These are phyloP conservation scores for Dillenia suffruticosa DNA, from an alignment of 164 flowering plant species.

Conservation along the genomic window DNA sequence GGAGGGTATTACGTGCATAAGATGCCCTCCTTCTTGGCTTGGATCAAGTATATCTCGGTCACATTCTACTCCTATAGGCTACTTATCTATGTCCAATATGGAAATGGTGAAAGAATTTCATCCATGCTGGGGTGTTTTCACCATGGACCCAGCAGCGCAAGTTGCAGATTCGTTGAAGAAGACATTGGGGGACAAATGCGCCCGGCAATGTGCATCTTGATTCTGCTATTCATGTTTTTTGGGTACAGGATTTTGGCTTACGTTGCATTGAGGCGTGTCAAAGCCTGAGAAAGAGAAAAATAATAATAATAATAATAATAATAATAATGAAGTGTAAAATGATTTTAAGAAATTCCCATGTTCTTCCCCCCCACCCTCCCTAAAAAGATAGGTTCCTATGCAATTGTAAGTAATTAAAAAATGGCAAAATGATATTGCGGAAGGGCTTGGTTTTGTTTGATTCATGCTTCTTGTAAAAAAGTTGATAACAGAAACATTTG, in stretches of 20 bases:
- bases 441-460: too few relatives aligned
- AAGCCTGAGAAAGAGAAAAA: conserved; percentile 17
- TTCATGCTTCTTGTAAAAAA: too few relatives aligned
- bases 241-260: conserved; percentile 76
- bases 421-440: too few relatives aligned
- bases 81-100: conserved; percentile 61
- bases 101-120: conserved; percentile 32
- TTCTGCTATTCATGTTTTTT: conserved; percentile 53
- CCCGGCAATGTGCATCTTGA: conserved; percentile 28
- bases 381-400: too few relatives aligned
- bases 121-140: conserved; percentile 41
- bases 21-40: conserved; percentile 49
- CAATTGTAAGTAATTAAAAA: too few relatives aligned
- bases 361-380: too few relatives aligned
- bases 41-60: conserved; percentile 74
- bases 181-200: conserved; percentile 48
- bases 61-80: conserved; percentile 68
- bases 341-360: too few relatives aligned
- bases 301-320: not conserved
- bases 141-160: conserved; percentile 9
- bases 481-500: too few relatives aligned
- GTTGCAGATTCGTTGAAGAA: conserved; percentile 48
- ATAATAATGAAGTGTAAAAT: not conserved
- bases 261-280: conserved; percentile 50
- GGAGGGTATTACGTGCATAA: conserved; percentile 87